Conservation (phyloP, 2,329 filamentous ascomycete genomes). For the Hymenoscyphus linearis region DNA sequence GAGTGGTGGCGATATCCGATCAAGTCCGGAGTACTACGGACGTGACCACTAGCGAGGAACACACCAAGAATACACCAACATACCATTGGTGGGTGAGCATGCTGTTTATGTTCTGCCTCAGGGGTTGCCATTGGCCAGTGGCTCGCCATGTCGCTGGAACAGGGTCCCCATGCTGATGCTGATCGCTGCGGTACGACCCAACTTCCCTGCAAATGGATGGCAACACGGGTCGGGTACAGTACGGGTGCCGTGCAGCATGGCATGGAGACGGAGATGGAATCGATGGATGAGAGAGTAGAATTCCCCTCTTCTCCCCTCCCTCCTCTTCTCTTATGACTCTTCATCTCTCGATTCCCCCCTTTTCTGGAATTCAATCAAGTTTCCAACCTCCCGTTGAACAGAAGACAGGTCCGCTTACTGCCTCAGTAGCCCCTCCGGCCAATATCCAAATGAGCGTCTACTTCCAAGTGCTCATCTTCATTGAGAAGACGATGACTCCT, state of each 20-base stretch:
- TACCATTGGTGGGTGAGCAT: too few relatives aligned
- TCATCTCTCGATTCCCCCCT: background rate
- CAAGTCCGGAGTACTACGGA: too few relatives aligned
- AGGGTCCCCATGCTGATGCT: background rate
- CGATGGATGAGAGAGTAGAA: constrained; percentile 4
- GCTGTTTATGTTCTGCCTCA: background rate
- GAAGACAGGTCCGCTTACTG: background rate
- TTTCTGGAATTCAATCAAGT: background rate
- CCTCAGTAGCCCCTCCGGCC: background rate
- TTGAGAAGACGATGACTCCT: constrained; percentile 32
- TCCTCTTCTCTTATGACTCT: constrained; percentile 2
- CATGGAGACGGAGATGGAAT: constrained; percentile 4
- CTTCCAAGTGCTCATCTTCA: constrained; percentile 28
- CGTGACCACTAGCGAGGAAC: too few relatives aligned
- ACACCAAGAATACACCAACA: too few relatives aligned
- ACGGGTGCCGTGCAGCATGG: background rate
- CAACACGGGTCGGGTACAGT: background rate
- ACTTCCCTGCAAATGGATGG: constrained; percentile 9
- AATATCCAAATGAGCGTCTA: constrained; percentile 29
- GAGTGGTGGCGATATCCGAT: too few relatives aligned
- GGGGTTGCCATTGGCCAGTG: constrained; percentile 8
- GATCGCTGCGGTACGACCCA: background rate
- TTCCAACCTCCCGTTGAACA: background rate
- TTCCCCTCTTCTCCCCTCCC: background rate
- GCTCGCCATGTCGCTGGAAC: background rate